Percentiles rank a stretch among this genome's conserved stretches.
Evolutionary conservation across 352 stramenopile species (phyloP).

Genomic region (Pythium utonaiense): DNA sequence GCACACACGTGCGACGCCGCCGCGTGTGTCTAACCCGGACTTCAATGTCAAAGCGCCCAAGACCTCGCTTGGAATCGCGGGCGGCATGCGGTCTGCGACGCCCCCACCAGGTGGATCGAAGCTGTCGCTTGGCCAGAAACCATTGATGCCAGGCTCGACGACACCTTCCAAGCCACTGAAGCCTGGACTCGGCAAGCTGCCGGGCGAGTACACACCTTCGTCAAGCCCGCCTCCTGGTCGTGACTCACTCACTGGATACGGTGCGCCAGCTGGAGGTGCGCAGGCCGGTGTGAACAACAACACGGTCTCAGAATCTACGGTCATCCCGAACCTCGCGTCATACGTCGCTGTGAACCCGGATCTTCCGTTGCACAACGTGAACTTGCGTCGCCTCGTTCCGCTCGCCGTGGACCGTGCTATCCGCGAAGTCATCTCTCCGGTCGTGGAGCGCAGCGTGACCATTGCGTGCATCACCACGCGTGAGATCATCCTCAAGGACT

Average conservation of each 20-base stretch:
- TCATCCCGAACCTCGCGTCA: slow-evolving; percentile 97
- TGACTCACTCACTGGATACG: slow-evolving; percentile 27
- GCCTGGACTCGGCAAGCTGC: slow-evolving; percentile 29
- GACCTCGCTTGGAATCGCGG: slow-evolving; percentile 12
- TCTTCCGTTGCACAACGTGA: slow-evolving; percentile 91
- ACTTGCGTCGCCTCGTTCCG: slow-evolving; percentile 94
- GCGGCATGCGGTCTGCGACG: slow-evolving; percentile 41
- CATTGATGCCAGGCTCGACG: slow-evolving; percentile 20
- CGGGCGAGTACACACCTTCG: slow-evolving; percentile 44
- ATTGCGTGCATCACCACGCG: slow-evolving; percentile 98
- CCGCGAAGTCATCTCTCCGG: slow-evolving; percentile 98
- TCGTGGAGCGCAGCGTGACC: slow-evolving; percentile 97
- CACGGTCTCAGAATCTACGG: slow-evolving; percentile 86
- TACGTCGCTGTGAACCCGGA: slow-evolving; percentile 98
- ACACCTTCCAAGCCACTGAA: slow-evolving; percentile 61
- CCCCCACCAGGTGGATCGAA: slow-evolving; percentile 49
- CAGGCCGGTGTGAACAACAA: slow-evolving; percentile 18
- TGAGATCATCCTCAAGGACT: slow-evolving; percentile 99
- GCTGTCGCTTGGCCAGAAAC: slow-evolving; percentile 28
- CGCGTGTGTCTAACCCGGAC: slow-evolving; percentile 96
- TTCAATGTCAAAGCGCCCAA: slow-evolving; percentile 96
- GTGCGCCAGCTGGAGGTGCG: neutral
- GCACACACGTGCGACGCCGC: slow-evolving; percentile 84
- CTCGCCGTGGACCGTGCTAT: slow-evolving; percentile 98
- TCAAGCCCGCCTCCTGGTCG: slow-evolving; percentile 45